Percentiles rank a stretch among this genome's conserved stretches.
Conservation (phyloP, 805 yeast genomes). For the Saturnispora diversa region DNA sequence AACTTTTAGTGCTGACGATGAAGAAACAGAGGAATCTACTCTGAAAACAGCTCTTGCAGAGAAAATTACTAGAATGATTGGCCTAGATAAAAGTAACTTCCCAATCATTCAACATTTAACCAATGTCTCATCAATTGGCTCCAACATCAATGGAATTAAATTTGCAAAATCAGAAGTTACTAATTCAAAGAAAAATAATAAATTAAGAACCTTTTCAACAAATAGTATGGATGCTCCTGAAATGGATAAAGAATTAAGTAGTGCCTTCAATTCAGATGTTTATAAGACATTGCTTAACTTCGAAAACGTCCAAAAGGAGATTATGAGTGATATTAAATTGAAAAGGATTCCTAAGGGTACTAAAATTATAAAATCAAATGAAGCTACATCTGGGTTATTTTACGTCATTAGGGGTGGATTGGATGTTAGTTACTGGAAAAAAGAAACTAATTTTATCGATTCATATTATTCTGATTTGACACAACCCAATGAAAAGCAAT, state of each 20-base stretch:
- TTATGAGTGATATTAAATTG: slow-evolving; percentile 54
- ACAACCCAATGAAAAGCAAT: not conserved
- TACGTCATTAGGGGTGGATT: slow-evolving; percentile 74
- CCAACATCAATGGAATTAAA: slow-evolving; percentile 11
- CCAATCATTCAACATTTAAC: slow-evolving; percentile 3
- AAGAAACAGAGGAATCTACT: slow-evolving; percentile 64
- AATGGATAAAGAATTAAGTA: slow-evolving; percentile 10
- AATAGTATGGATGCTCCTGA: slow-evolving; percentile 11
- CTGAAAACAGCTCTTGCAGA: slow-evolving; percentile 60
- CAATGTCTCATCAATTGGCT: slow-evolving; percentile 9
- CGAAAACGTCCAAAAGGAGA: slow-evolving; percentile 45
- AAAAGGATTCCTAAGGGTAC: slow-evolving; percentile 45
- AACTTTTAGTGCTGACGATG: slow-evolving; percentile 40
- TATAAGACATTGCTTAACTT: slow-evolving; percentile 31
- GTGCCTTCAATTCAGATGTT: slow-evolving; percentile 16
- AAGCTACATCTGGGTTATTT: slow-evolving; percentile 63
- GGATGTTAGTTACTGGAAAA: slow-evolving; percentile 48
- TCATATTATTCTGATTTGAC: slow-evolving; percentile 11
- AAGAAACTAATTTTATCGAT: slow-evolving; percentile 16
- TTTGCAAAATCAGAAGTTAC: slow-evolving; percentile 8
- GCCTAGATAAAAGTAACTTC: slow-evolving; percentile 39
- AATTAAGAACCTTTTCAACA: slow-evolving; percentile 22
- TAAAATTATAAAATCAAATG: slow-evolving; percentile 53
- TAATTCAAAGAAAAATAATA: not conserved
- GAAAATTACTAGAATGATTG: slow-evolving; percentile 59